phyloP scores from a whole-genome alignment of 495 filamentous ascomycete genomes.

The Penicillium flavigenum region DNA sequence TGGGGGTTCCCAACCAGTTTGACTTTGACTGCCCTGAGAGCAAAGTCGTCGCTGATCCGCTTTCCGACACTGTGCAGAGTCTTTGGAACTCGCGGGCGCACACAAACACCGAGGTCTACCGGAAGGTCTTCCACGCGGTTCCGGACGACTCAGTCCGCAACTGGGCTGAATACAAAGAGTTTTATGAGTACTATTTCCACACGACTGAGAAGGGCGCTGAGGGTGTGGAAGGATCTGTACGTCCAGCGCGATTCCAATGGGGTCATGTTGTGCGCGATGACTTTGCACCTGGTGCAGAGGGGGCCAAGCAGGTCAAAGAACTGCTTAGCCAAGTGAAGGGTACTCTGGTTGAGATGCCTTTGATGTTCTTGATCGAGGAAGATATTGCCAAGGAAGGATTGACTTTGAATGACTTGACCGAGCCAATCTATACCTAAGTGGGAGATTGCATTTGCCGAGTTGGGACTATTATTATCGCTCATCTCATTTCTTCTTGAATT shows the following conservation, averaged over 20 bases:
- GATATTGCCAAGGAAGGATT: slow-evolving; percentile 87
- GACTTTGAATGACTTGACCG: slow-evolving; percentile 74
- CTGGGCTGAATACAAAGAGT: slow-evolving; percentile 84
- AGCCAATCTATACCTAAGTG: slow-evolving; percentile 75
- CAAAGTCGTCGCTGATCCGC: slow-evolving; percentile 69
- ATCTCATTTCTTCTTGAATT: neutral
- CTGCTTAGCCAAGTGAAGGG: slow-evolving; percentile 72
- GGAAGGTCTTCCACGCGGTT: slow-evolving; percentile 81
- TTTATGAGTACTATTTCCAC: slow-evolving; percentile 74
- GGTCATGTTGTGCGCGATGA: slow-evolving; percentile 85
- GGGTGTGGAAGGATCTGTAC: slow-evolving; percentile 35
- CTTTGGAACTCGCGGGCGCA: slow-evolving; percentile 74
- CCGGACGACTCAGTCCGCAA: slow-evolving; percentile 76
- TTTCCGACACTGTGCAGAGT: slow-evolving; percentile 62
- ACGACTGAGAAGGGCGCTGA: slow-evolving; percentile 47
- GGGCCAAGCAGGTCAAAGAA: slow-evolving; percentile 74
- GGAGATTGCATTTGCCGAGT: slow-evolving; percentile 9
- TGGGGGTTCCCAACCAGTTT: slow-evolving; percentile 70
- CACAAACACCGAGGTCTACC: slow-evolving; percentile 83
- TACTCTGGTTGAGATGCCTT: slow-evolving; percentile 86
- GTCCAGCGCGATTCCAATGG: slow-evolving; percentile 59
- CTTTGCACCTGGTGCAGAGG: slow-evolving; percentile 64
- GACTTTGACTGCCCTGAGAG: slow-evolving; percentile 81
- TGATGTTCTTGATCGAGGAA: slow-evolving; percentile 81
- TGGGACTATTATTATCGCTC: neutral